Base-by-base conservation (phyloP, 495 filamentous ascomycete species). In the Xylona heveae region DNA sequence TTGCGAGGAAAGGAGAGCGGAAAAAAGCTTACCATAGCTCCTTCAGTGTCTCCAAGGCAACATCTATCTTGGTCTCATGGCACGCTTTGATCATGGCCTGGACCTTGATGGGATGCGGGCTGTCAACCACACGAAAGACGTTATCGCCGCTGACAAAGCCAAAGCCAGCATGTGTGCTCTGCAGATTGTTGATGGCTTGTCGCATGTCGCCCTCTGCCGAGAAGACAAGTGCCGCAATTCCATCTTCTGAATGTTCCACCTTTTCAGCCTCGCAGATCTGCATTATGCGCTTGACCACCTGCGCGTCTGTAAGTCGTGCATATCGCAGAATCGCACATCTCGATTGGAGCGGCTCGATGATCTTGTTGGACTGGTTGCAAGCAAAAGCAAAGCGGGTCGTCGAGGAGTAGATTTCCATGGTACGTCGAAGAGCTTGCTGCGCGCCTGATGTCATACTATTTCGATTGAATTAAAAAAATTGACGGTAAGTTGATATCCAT, bases 361-460 rank as follows among this genome's bases (percentile, higher is more conserved):
- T 95, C 57, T 95, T 99, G 58, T 95, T 99, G 35, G 75, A 83
- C 52, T 91, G 81, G 51, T 99, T 99, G 61, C 90, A 95, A 6
- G 88, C 88, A 44, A 99, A 95, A 0, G 88, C 90, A 52, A 99
- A 99, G 38, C 88, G 71, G 18, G 88, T 99, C 1, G 88, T 99
- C 20, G 79, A 70, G 9, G 78, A 83, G 59, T 99, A 95, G 41
- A 99, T 99, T 57, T 99, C 88, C 88, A 99, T 99, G 1, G 88
- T 99, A 21, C 88, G 66, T 14, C 88, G 74, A 16, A 99, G 64
- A 2, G 88, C 88, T 53, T 99, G 88, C 49, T 99, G 88, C 3
- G 88, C 88, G 26, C 88, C 88, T 20, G 75, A 71, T 0, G 88
- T 99, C 88, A 99, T 99, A 52, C 71, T 70, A 35, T 36, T 15